Evolutionary conservation across 176 grass and related monocot species (phyloP), one percentile per base, ranked within the genome.

Genomic region (Cocos nucifera): DNA sequence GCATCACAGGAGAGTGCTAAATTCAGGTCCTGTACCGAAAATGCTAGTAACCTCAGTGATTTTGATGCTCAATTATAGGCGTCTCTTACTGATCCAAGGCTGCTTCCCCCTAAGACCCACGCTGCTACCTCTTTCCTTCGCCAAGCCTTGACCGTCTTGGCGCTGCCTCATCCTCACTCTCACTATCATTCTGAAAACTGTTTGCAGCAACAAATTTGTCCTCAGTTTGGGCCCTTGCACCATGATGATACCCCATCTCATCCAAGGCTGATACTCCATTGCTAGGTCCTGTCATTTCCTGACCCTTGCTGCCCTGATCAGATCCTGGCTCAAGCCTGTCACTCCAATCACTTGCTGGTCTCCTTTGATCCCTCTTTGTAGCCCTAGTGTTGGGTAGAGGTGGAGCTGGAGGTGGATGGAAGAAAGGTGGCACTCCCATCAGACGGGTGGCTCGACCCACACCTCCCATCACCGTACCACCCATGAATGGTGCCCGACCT

Each of bases 121-220:
- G 44, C 35, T 59, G 25, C 8, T 62, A 57, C 26, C 58, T 65
- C 81, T 64, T 17, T 56, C 79, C 65, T 55, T 81, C 78, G 1
- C 81, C 64, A 19, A 85, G 80, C 67, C 87, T 85, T 2, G 85
- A 87, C 4, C 81, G 82, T 66, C 87, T 88, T 0, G 93, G 93
- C 3, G 87, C 84, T 0, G 85, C 82, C 28, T 98, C 87, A 70
- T 92, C 93, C 7, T 92, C 87, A 4, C 93, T 92, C 77, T 92
- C 88, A 0, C 88, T 92, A 0, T 82, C 88, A 15, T 86, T 82
- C 57, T 77, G 83, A 26, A 84, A 72, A 58, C 56, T 17, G 15
- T 64, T 82, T 53, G 78, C 78, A 4, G 27, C 27, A 19, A 73
- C 73, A 0, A 67, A 80, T 23, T 71, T 79, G 60, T 82, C 82